Base-by-base conservation (phyloP, 768 basidiomycete genomes). In the Kwoniella shandongensis region DNA sequence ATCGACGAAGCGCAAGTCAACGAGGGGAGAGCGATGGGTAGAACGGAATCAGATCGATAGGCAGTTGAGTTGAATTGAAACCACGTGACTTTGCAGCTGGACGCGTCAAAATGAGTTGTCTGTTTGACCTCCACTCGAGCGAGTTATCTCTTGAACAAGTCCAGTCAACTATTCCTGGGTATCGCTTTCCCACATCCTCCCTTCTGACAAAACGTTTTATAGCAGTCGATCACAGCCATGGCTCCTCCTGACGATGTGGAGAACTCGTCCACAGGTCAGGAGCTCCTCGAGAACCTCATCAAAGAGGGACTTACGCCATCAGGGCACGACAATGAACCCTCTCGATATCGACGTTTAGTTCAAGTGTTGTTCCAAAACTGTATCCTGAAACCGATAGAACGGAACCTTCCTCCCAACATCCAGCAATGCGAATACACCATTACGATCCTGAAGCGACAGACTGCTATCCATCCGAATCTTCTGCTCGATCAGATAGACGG, bases 311-410 rank as follows among this genome's bases (percentile, higher is more conserved):
- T 70, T 17, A 56, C 59, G 1, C 57, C 59, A 23, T 60, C 59
- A 20, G 54, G 39, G 0, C 42, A 57, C 44, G 46, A 54, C 13
- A 40, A 59, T 20, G 69, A 71, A 32, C 47, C 55, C 2, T 38
- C 30, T 13, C 56, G 57, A 27, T 69, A 65, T 51, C 58, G 67
- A 11, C 50, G 62, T 27, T 58, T 74, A 6, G 38, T 71, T 29
- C 57, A 64, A 44, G 66, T 69, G 18, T 60, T 74, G 22, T 39
- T 69, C 42, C 54, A 62, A 45, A 61, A 67, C 20, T 71, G 72
- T 42, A 51, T 74, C 26, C 56, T 67, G 23, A 51, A 57, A 13
- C 62, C 60, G 3, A 39, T 59, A 22, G 45, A 57, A 26, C 49
- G 61, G 0, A 35, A 51, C 44, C 11, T 36, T 23, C 36, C 44